Evolutionary conservation across 2,329 filamentous ascomycete genomes (phyloP).

Genomic region (Alternaria triticina): DNA sequence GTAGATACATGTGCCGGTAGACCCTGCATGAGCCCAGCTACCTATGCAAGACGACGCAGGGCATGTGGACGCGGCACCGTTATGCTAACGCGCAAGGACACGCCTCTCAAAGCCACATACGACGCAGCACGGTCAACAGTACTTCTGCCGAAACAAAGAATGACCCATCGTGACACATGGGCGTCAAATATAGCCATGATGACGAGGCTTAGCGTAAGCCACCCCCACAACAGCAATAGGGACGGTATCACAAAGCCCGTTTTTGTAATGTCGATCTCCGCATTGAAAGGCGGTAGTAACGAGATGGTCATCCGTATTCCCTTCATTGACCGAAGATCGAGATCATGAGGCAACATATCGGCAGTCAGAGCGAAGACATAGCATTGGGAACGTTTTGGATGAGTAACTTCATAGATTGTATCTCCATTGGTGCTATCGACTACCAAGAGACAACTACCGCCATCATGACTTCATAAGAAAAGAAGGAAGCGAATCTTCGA

Average conservation of each 20-base stretch:
- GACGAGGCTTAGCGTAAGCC: background rate
- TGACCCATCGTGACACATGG: background rate
- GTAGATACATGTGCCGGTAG: background rate
- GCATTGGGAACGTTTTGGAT: background rate
- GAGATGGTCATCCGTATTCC: background rate
- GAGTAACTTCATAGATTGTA: background rate
- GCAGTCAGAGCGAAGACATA: background rate
- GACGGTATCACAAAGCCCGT: background rate
- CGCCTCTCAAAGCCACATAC: background rate
- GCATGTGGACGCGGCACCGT: background rate
- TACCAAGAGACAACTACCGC: background rate
- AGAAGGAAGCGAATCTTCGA: constrained; percentile 2
- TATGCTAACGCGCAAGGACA: background rate
- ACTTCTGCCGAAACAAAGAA: background rate
- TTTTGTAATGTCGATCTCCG: background rate
- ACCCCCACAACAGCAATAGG: background rate
- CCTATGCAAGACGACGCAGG: background rate
- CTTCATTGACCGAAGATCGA: background rate
- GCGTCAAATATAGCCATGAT: background rate
- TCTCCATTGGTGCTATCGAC: constrained; percentile 4
- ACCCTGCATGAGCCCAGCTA: background rate
- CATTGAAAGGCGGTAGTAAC: background rate
- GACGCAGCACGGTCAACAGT: background rate
- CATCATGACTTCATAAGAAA: constrained; percentile 12
- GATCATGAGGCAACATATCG: background rate